Evolutionary conservation across 2,329 filamentous ascomycete genomes (phyloP).

Genomic region (Scedosporium dehoogii): DNA sequence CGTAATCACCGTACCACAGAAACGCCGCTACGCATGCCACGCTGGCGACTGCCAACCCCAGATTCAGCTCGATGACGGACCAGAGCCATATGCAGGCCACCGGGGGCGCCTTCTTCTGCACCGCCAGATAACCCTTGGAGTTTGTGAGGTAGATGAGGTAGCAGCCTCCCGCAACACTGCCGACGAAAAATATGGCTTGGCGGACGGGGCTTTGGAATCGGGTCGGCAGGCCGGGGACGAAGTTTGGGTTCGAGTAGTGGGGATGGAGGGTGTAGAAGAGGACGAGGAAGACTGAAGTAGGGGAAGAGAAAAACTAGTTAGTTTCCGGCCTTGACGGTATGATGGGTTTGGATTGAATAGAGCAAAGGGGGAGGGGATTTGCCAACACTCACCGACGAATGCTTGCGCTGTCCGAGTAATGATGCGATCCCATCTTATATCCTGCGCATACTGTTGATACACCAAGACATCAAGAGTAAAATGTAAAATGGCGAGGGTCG

Average conservation of each 20-base stretch:
- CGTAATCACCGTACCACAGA: slow-evolving; percentile 40
- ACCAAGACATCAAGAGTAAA: slow-evolving; percentile 72
- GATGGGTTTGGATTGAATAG: not conserved
- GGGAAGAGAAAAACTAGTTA: not conserved
- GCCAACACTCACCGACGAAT: slow-evolving; percentile 35
- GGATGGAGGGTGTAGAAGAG: slow-evolving; percentile 49
- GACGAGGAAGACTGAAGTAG: slow-evolving; percentile 37
- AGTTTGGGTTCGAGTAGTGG: slow-evolving; percentile 34
- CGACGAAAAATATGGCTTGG: slow-evolving; percentile 53
- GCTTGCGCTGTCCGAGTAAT: slow-evolving; percentile 40
- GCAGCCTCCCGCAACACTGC: slow-evolving; percentile 56
- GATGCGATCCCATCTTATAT: slow-evolving; percentile 50
- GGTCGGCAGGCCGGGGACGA: slow-evolving; percentile 39
- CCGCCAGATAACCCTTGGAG: slow-evolving; percentile 66
- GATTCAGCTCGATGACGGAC: slow-evolving; percentile 77
- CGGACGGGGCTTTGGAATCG: slow-evolving; percentile 37
- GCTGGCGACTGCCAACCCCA: slow-evolving; percentile 53
- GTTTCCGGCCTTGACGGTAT: not conserved
- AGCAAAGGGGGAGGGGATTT: too few species aligned
- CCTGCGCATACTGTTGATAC: slow-evolving; percentile 66
- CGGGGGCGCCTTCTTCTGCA: slow-evolving; percentile 88
- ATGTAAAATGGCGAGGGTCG: slow-evolving; percentile 60
- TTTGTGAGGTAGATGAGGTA: slow-evolving; percentile 80
- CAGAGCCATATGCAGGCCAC: slow-evolving; percentile 88
- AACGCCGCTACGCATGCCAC: slow-evolving; percentile 34